Base-by-base conservation (phyloP, 345 rosid species). In the Aegle marmelos region DNA sequence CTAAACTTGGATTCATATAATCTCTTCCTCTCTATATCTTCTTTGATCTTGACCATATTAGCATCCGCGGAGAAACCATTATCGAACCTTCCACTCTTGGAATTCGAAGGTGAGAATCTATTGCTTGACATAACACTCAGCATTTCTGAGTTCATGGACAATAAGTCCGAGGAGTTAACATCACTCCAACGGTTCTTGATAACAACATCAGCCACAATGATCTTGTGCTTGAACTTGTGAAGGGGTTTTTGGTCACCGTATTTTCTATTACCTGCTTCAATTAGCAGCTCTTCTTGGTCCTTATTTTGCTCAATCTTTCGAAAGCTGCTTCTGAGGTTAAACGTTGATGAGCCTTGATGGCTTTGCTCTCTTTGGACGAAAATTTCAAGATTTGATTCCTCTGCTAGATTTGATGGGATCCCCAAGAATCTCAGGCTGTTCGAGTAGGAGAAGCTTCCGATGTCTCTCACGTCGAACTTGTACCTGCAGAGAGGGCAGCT, bases 401-500 rank as follows among this genome's bases (percentile, higher is more conserved):
- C 82, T 1, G 82, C 25, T 11, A 83, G 62, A 75, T 82, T 80
- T 0, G 83, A 79, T 7, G 84, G 80, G 72, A 58, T 79, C 0
- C 72, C 76, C 39, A 69, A 50, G 82, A 75, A 79, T 33, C 86
- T 77, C 56, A 62, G 67, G 66, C 90, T 88, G 33, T 72, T 76
- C 2, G 82, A 86, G 34, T 64, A 71, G 24, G 83, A 61, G 72
- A 80, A 75, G 67, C 50, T 80, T 9, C 65, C 58, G 31, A 82
- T 57, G 45, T 83, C 87, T 7, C 50, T 62, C 16, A 64, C 67
- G 14, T 85, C 83, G 54, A 85, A 77, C 79, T 73, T 83, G 79
- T 79, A 69, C 37, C 91, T 80, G 74, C 91, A 88, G 37, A 88
- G 88, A 39, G 91, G 91, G 37, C 89, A 88, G 68, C 86, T 84